Evolutionary conservation across 495 filamentous ascomycete species (phyloP).

Genomic region (Hypoxylon fuscum): DNA sequence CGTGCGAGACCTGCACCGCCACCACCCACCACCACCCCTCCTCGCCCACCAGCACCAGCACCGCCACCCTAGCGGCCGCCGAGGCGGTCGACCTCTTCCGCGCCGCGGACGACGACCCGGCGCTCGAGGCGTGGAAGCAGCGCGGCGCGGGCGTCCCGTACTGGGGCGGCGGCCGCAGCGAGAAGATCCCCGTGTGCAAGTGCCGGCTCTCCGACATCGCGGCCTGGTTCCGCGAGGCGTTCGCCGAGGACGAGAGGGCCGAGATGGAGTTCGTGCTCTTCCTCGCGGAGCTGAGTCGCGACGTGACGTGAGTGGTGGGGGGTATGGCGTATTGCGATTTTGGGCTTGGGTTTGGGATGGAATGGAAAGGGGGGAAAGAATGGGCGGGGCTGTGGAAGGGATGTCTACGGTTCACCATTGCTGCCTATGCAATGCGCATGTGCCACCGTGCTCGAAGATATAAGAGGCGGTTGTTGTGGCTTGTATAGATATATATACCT

Average conservation of each 20-base stretch:
- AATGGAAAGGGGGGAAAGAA: too few relatives aligned
- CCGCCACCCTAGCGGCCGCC: background rate
- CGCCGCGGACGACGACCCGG: conserved; percentile 22
- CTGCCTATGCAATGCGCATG: too few relatives aligned
- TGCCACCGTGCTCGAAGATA: too few relatives aligned
- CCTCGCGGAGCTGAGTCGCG: conserved; percentile 33
- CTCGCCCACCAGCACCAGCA: background rate
- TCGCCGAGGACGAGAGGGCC: conserved; percentile 37
- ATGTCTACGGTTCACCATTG: too few relatives aligned
- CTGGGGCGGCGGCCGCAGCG: conserved; percentile 32
- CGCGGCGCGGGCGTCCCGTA: conserved; percentile 35
- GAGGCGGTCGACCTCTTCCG: conserved; percentile 35
- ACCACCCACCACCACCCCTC: background rate
- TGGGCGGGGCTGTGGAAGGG: too few relatives aligned
- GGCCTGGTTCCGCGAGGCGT: conserved; percentile 42
- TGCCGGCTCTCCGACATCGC: conserved; percentile 39
- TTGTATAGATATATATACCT: too few relatives aligned
- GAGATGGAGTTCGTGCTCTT: conserved; percentile 43
- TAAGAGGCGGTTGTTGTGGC: too few relatives aligned
- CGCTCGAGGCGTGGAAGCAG: conserved; percentile 32
- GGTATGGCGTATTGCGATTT: too few relatives aligned
- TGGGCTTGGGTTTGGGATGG: background rate
- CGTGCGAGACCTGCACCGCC: conserved; percentile 38
- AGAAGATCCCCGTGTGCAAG: conserved; percentile 37
- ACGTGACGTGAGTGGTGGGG: too few relatives aligned